Evolutionary conservation across 2,329 filamentous ascomycete genomes (phyloP).

Genomic region (Aspergillus transmontanensis): DNA sequence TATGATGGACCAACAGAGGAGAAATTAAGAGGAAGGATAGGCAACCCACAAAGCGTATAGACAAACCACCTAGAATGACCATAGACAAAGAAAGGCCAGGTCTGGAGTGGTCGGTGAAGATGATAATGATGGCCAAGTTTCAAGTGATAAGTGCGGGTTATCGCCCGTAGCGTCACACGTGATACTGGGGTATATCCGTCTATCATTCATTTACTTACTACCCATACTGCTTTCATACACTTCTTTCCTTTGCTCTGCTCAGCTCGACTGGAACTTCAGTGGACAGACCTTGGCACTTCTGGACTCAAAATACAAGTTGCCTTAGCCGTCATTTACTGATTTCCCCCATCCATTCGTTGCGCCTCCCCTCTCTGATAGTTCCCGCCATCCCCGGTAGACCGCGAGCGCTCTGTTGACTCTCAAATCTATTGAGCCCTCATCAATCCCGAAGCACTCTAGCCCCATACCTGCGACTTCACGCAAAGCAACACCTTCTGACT

Average conservation of each 20-base stretch:
- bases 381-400: not conserved
- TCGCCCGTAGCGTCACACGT: not conserved
- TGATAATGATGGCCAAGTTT: constrained; percentile 3
- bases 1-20: not conserved
- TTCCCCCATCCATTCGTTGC: not conserved
- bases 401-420: not conserved
- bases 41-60: not conserved
- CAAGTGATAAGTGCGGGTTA: constrained; percentile 2
- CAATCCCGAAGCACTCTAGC: not conserved
- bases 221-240: not conserved
- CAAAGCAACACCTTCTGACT: not conserved
- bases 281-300: not conserved
- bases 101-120: not conserved
- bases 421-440: not conserved
- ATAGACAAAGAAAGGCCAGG: not conserved
- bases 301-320: not conserved
- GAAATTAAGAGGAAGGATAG: not conserved
- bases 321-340: not conserved
- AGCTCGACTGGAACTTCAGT: not conserved
- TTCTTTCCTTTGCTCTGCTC: not conserved
- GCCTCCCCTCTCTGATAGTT: not conserved
- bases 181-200: not conserved
- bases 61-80: not conserved
- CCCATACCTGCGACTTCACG: not conserved
- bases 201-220: not conserved